Evolutionary conservation across 176 grass and related monocot genomes (phyloP), one percentile per base, ranked within the genome.

Genomic region (Lolium perenne): DNA sequence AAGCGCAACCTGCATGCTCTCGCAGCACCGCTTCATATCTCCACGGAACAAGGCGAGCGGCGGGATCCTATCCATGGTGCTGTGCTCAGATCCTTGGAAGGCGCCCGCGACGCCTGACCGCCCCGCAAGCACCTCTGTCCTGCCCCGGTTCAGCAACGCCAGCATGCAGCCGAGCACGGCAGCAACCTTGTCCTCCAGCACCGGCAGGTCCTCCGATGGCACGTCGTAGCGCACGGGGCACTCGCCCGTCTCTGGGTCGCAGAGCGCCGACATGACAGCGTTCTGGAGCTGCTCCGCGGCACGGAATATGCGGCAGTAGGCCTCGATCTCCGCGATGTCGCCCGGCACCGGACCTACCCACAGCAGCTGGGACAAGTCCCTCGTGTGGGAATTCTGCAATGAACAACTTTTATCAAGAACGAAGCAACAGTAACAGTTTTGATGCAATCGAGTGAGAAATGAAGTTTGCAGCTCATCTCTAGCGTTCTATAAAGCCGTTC

Each of bases 11-110:
- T 99, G 90, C 83, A 99, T 91, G 72, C 94, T 96, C 87, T 99
- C 97, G 60, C 92, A 99, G 55, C 97, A 94, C 76, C 84, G 86
- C 82, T 99, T 99, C 97, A 99, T 85, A 70, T 99, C 94, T 81
- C 90, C 90, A 74, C 97, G 91, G 83, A 96, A 99, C 76, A 92
- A 40, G 67, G 92, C 89, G 11, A 99, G 94, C 0, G 97, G 94
- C 9, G 94, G 97, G 78, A 92, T 90, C 84, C 84, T 93, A 55
- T 94, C 90, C 74, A 92, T 75, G 38, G 72, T 82, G 71, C 76
- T 80, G 14, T 72, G 76, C 46, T 88, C 90, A 14, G 88, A 83
- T 72, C 73, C 87, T 71, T 91, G 72, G 85, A 89, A 94, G 3
- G 86, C 86, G 20, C 38, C 85, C 35, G 85, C 85, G 18, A 87